Conservation (phyloP, 2,329 filamentous ascomycete genomes). For the Hirsutella minnesotensis region DNA sequence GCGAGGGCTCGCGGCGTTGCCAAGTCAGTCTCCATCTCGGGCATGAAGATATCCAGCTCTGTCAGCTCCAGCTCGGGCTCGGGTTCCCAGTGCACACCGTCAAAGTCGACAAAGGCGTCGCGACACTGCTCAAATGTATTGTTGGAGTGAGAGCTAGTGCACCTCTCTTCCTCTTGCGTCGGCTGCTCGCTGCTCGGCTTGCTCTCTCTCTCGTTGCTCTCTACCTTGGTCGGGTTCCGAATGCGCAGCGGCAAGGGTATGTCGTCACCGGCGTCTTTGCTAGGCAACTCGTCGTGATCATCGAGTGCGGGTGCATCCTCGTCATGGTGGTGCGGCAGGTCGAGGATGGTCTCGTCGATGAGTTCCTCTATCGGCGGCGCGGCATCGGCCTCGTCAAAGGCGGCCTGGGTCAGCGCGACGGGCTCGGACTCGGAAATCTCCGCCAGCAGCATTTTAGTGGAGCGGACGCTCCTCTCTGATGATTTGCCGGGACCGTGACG, state of each 20-base stretch:
- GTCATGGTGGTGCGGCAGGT: constrained; percentile 20
- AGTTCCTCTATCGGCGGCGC: constrained; percentile 24
- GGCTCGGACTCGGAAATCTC: constrained; percentile 48
- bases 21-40: constrained; percentile 8
- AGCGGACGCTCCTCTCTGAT: constrained; percentile 38
- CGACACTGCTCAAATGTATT: constrained; percentile 55
- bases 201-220: not conserved
- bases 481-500: constrained; percentile 43
- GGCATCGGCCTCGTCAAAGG: constrained; percentile 42
- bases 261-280: constrained; percentile 8
- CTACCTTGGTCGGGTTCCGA: not conserved
- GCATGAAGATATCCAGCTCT: constrained; percentile 6
- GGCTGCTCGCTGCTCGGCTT: no score
- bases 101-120: constrained; percentile 67
- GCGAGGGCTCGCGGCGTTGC: constrained; percentile 14
- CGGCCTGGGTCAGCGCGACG: constrained; percentile 35
- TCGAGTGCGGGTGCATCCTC: constrained; percentile 16
- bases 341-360: constrained; percentile 14
- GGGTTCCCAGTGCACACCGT: constrained; percentile 63
- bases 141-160: constrained; percentile 38
- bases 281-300: constrained; percentile 22
- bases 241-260: not conserved
- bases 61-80: constrained; percentile 23
- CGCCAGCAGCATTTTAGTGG: constrained; percentile 34
- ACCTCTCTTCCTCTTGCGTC: constrained; percentile 11